Evolutionary conservation across 164 flowering plant species (phyloP), one percentile per base, ranked within the genome.

Genomic region (Cinnamomum micranthum): DNA sequence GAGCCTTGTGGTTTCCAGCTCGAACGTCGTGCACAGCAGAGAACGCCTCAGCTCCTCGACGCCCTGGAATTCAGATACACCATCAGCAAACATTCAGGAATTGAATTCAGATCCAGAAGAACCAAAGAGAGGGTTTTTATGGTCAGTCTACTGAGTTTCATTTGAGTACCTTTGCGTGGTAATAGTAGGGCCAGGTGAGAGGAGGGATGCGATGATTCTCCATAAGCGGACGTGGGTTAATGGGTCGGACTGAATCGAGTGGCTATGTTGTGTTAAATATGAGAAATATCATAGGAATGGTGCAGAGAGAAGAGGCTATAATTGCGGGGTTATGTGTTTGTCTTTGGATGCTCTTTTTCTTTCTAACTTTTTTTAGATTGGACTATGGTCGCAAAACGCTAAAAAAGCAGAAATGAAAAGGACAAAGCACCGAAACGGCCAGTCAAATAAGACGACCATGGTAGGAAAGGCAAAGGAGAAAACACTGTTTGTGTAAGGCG

Each of bases 1-100:
- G 2, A 88, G 19, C 66, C 82, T 87, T 17, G 93, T 91, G 64
- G 87, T 84, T 72, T 94, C 97, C 2, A 95, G 87, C 87, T 95
- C 97, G 80, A 90, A 65, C 9, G 88, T 87, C 4, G 92, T 81
- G 80, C 72, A 87, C 65, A 86, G 24, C 7, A 94, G 87, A 33
- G 90, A 82, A 22, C 88, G 85, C 74, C 81, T 86, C 22, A 92
- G 80, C 74, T 94, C 97, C 25, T 95, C 97, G 82, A 83, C 80
- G 66, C 77, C 84, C 98, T 95, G 87, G 50, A 74, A 4, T 64
- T 25, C 58, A 24, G 35, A 41, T 51, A 4, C 31, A 69, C 35
- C 25, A 69, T 15, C 52, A 73, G 52, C 22, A 15, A n/a, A 19
- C 52, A 41, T 35, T 35, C 68, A 50, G 51, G 31, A 62, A 25